phyloP scores from a whole-genome alignment of 768 basidiomycete species.

The Lactarius sanguifluus region DNA sequence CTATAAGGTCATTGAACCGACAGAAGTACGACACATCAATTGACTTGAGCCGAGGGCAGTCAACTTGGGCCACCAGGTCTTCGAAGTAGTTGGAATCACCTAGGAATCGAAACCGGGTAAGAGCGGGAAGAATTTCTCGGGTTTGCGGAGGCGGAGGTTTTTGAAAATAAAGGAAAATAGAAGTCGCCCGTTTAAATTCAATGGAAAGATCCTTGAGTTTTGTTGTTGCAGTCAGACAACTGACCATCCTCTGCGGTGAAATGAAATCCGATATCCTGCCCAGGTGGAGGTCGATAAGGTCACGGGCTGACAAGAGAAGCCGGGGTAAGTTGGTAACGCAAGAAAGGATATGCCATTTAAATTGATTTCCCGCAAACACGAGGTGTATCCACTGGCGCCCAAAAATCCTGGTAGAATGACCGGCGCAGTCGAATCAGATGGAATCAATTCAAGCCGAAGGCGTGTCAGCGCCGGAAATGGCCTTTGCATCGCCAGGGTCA shows the following conservation, averaged over 20 bases:
- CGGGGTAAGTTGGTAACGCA: too few species aligned
- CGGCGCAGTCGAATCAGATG: too few species aligned
- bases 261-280: not conserved
- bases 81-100: slow-evolving; percentile 8
- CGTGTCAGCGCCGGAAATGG: too few species aligned
- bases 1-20: not conserved
- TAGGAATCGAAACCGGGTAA: not conserved
- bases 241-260: not conserved
- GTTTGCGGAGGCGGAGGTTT: not conserved
- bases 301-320: too few species aligned
- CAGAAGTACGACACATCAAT: not conserved
- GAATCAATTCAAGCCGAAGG: too few species aligned
- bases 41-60: not conserved
- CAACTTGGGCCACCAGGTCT: not conserved
- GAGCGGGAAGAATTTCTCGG: not conserved
- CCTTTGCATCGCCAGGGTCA: not conserved
- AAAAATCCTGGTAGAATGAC: too few species aligned
- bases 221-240: not conserved
- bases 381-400: too few species aligned
- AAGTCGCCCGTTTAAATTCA: not conserved
- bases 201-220: not conserved
- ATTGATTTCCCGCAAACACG: too few species aligned
- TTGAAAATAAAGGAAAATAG: not conserved
- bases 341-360: too few species aligned
- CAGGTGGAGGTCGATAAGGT: too few species aligned